Conservation (phyloP, 495 filamentous ascomycete genomes). For the Margaritispora aquatica region DNA sequence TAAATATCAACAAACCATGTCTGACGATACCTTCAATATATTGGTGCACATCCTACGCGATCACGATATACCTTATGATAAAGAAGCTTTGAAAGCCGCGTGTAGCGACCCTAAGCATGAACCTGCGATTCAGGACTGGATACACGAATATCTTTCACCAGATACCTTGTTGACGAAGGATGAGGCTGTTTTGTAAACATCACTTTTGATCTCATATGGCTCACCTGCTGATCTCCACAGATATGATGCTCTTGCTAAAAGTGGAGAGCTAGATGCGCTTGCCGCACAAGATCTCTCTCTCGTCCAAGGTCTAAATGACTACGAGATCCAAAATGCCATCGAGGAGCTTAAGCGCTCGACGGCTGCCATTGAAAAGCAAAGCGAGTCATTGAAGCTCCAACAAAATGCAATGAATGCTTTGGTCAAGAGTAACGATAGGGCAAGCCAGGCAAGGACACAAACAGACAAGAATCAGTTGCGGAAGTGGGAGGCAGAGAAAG, state of each 20-base stretch:
- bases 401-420: constrained; percentile 36
- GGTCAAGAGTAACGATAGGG: constrained; percentile 24
- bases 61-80: constrained; percentile 23
- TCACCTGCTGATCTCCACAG: constrained; percentile 15
- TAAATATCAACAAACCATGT: constrained; percentile 10
- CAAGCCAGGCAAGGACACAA: constrained; percentile 23
- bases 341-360: constrained; percentile 40
- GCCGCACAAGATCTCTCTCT: constrained; percentile 29
- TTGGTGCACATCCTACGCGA: constrained; percentile 20
- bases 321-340: constrained; percentile 36
- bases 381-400: constrained; percentile 35
- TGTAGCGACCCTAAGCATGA: constrained; percentile 18
- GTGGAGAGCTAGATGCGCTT: constrained; percentile 31
- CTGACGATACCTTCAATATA: constrained; percentile 14
- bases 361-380: constrained; percentile 38
- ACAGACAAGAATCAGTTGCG: constrained; percentile 25
- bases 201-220: not conserved
- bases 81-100: constrained; percentile 17
- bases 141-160: constrained; percentile 30
- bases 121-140: constrained; percentile 33
- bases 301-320: constrained; percentile 30
- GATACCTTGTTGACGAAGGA: constrained; percentile 38
- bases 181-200: constrained; percentile 34
- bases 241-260: constrained; percentile 31
- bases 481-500: constrained; percentile 29